These are phyloP conservation scores for Pogostemon cablin DNA, from an alignment of 257 asterid genomes.

Conservation along the genomic window DNA sequence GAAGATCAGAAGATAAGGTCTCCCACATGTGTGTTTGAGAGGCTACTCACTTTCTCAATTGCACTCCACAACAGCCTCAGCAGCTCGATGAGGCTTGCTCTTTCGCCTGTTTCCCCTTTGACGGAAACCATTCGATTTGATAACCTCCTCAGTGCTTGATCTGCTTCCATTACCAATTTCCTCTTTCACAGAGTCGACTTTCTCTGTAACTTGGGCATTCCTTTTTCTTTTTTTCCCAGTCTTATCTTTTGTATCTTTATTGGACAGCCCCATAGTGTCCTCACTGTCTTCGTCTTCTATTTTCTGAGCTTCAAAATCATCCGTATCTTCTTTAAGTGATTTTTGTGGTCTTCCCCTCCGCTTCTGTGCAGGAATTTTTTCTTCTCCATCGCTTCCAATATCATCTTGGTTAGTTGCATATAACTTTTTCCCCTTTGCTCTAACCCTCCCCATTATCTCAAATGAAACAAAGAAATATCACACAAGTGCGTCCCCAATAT, in stretches of 20 bases:
- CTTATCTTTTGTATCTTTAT: slow-evolving; percentile 35
- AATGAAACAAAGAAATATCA: slow-evolving; percentile 24
- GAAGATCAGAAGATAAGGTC: background rate
- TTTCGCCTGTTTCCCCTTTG: slow-evolving; percentile 52
- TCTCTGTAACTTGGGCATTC: slow-evolving; percentile 36
- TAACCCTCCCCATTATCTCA: slow-evolving; percentile 48
- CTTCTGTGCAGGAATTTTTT: slow-evolving; percentile 50
- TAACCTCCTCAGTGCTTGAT: slow-evolving; percentile 43
- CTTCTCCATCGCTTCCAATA: slow-evolving; percentile 52
- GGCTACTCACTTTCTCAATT: slow-evolving; percentile 31
- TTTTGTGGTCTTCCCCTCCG: slow-evolving; percentile 63
- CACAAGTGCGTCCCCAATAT: slow-evolving; percentile 9
- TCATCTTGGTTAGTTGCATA: slow-evolving; percentile 43
- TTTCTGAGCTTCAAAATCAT: slow-evolving; percentile 42
- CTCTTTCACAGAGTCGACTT: slow-evolving; percentile 34
- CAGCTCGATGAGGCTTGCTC: slow-evolving; percentile 64
- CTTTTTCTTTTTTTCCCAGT: slow-evolving; percentile 42
- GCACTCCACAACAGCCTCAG: slow-evolving; percentile 69
- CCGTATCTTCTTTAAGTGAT: slow-evolving; percentile 45
- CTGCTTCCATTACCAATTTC: slow-evolving; percentile 41
- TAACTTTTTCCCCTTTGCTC: slow-evolving; percentile 54
- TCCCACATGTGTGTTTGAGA: slow-evolving; percentile 1
- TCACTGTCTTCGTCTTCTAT: slow-evolving; percentile 43
- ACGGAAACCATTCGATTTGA: slow-evolving; percentile 43
- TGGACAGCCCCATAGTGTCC: slow-evolving; percentile 32